phyloP scores from a whole-genome alignment of 257 asterid species.

The Jasminum sambac region DNA sequence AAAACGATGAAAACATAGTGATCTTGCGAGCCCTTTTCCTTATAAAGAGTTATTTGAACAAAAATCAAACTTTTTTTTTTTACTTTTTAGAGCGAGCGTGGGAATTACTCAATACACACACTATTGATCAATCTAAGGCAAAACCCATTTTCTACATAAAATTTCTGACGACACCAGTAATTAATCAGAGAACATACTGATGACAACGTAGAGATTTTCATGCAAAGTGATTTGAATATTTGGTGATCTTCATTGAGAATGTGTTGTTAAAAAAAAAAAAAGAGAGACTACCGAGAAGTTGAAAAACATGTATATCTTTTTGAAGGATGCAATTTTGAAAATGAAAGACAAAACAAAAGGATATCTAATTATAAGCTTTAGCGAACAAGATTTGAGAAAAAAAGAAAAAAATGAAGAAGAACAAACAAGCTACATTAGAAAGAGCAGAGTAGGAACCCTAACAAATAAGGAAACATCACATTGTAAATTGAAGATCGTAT shows the following conservation, averaged over 20 bases:
- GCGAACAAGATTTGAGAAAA: too few relatives aligned
- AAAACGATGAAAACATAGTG: background rate
- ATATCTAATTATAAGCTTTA: too few relatives aligned
- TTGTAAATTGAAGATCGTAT: background rate
- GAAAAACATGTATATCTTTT: too few relatives aligned
- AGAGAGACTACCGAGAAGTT: too few relatives aligned
- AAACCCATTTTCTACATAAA: too few relatives aligned
- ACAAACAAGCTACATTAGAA: background rate
- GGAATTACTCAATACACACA: background rate
- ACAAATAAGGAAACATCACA: background rate
- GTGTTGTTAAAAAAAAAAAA: too few relatives aligned
- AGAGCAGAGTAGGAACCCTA: background rate
- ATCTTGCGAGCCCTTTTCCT: background rate
- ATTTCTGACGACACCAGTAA: background rate
- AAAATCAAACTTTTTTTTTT: background rate
- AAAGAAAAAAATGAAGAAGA: too few relatives aligned
- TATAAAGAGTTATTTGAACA: background rate
- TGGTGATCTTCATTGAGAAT: too few relatives aligned
- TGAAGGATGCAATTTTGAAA: too few relatives aligned
- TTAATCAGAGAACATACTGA: background rate
- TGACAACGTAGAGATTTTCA: background rate
- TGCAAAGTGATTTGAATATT: background rate
- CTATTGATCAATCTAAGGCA: background rate
- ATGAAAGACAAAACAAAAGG: too few relatives aligned
- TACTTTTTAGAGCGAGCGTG: background rate